Base-by-base conservation (phyloP, 2,329 filamentous ascomycete species). In the Exophiala bonariae region DNA sequence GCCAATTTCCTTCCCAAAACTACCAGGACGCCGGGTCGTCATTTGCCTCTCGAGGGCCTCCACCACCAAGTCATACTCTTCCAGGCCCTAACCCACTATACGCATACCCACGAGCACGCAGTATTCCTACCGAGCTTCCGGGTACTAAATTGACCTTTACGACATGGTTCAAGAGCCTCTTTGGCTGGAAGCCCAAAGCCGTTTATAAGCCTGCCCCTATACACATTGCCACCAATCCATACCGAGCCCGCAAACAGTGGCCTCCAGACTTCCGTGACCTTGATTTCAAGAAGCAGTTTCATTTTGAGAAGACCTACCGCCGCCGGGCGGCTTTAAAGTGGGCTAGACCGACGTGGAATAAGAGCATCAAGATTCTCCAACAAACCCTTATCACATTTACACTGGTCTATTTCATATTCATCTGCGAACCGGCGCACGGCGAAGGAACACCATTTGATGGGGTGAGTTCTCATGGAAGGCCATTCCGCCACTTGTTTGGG, bases 301-400 rank as follows among this genome's bases (percentile, higher is more conserved):
- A 79, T n/a, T 76, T 85, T 38, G 82, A 86, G 66, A 77, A 81
- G 49, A 80, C 81, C 52, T 86, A 83, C 66, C 74, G 82, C 28
- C 73, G 82, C 41, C 75, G 82, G 43, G 71, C 78, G 41, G 78
- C 79, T 62, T 67, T 83, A 55, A 84, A 83, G 63, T 83, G 76
- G 63, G 76, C 77, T 10, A 68, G 79, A 18, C 81, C 81, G 3
- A 46, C 50, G 19, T 83, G 80, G 75, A 76, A 73, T 13, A 82
- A 81, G 59, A 72, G 66, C 56, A 75, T 77, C 14, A 81, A 78
- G 57, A 62, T 85, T 56, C 70, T 74, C 17, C 80, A 83, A 60
- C 83, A 75, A 70, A 70, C 66, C 2, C 63, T 70, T 47, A 77
- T 77, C 61, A 70, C 44, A 5, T 47, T 46, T 3, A 47, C 50